Evolutionary conservation across 768 basidiomycete genomes (phyloP).

Genomic region (Serpula lacrymans): DNA sequence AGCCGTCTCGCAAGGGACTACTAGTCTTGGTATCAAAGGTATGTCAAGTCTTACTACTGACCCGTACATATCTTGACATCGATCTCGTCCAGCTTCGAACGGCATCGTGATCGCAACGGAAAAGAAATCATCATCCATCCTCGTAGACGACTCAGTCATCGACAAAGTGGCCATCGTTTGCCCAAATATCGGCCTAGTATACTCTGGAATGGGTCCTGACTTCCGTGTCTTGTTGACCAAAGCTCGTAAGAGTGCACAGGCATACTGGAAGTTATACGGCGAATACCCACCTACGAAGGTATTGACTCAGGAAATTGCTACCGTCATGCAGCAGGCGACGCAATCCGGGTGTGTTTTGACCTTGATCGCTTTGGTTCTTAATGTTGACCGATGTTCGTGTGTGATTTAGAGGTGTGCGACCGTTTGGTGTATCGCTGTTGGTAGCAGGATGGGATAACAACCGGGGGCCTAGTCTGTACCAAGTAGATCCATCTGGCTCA

Average conservation of each 20-base stretch:
- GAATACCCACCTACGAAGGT: slow-evolving; percentile 98
- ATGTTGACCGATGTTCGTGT: slow-evolving; percentile 27
- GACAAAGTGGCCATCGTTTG: slow-evolving; percentile 97
- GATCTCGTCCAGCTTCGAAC: slow-evolving; percentile 74
- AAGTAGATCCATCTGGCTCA: slow-evolving; percentile 97
- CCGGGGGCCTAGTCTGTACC: slow-evolving; percentile 95
- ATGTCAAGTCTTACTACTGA: slow-evolving; percentile 14
- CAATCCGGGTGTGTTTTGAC: slow-evolving; percentile 81
- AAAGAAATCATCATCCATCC: slow-evolving; percentile 97
- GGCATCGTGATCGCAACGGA: slow-evolving; percentile 99
- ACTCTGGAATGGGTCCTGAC: slow-evolving; percentile 99
- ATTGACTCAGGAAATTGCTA: slow-evolving; percentile 95
- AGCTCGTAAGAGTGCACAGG: slow-evolving; percentile 96
- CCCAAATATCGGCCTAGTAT: slow-evolving; percentile 99
- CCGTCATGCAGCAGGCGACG: slow-evolving; percentile 98
- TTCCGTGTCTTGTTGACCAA: slow-evolving; percentile 92
- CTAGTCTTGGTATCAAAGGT: slow-evolving; percentile 99
- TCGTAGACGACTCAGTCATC: slow-evolving; percentile 97
- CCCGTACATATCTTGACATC: slow-evolving; percentile 5
- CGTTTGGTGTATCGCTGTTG: slow-evolving; percentile 96
- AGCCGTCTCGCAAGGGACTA: slow-evolving; percentile 92
- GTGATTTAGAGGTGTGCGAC: slow-evolving; percentile 84
- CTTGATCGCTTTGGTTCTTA: slow-evolving; percentile 17
- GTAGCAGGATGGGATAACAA: slow-evolving; percentile 96
- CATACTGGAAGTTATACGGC: slow-evolving; percentile 99